Evolutionary conservation across 1,139 yeast species (phyloP).

Genomic region (Wickerhamomyces sp.): DNA sequence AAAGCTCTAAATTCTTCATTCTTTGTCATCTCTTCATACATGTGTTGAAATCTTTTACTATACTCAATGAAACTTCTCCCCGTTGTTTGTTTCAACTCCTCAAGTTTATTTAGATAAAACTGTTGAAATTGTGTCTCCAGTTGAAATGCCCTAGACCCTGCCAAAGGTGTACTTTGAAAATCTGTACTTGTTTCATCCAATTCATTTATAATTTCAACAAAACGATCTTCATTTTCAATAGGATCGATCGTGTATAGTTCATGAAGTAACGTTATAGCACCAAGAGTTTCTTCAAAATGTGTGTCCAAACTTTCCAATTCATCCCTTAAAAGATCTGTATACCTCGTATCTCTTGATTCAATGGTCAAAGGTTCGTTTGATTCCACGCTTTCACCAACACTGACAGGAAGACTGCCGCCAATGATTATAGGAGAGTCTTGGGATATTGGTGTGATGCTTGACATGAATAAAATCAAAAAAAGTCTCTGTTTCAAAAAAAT

Average conservation of each 20-base stretch:
- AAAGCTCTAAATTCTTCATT: conserved; percentile 8
- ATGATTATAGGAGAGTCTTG: no score
- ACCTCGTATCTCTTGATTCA: conserved; percentile 3
- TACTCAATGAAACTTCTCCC: conserved; percentile 9
- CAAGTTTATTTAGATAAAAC: conserved; percentile 5
- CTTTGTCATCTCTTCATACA: conserved; percentile 14
- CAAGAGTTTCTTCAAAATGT: conserved; percentile 7
- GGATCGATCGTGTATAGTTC: neutral
- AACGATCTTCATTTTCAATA: neutral
- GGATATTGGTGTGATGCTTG: no score
- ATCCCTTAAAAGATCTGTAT: conserved; percentile 6
- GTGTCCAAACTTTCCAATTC: conserved; percentile 12
- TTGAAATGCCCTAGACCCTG: conserved; percentile 6
- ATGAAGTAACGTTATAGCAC: conserved; percentile 5
- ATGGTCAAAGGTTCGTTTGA: conserved; percentile 3
- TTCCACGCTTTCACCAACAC: neutral
- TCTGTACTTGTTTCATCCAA: neutral
- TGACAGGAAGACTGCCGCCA: neutral
- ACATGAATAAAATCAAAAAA: no score
- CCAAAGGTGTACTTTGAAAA: neutral
- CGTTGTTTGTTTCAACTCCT: conserved; percentile 7
- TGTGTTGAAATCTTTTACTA: conserved; percentile 12
- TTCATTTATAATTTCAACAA: neutral
- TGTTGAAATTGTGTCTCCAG: conserved; percentile 14
- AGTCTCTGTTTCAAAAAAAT: no score